Evolutionary conservation across 176 grass and related monocot genomes (phyloP), one percentile per base, ranked within the genome.

Genomic region (Aegilops tauschii): DNA sequence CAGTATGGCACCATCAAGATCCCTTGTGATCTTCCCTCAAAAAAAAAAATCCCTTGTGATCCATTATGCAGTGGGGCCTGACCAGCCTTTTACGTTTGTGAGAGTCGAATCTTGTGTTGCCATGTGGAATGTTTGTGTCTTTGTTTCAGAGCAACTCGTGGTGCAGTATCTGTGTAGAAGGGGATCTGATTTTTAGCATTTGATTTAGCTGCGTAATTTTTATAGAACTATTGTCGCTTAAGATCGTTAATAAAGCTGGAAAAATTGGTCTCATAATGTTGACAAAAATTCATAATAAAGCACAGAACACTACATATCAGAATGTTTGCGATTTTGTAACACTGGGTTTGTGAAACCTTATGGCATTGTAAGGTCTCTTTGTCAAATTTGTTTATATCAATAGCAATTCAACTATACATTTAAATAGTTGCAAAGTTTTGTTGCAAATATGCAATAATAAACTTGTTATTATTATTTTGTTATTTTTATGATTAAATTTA

Each of bases 1-100:
- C 80, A 86, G 78, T 77, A 64, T 88, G 61, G 81, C 65, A 84
- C 31, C 69, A 70, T 84, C 37, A 75, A 85, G 82, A 52, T 82
- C 73, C 52, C 14, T 71, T 61, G 36, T 30, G 21, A 42, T 81
- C 64, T 44, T 44, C 42, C 42, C 42, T 44, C 40, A 12, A 44
- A 44, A 44, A 44, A 44, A 44, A 9, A 44, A 44, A 52, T 82
- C 66, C 52, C 11, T 71, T 61, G 36, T 30, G 21, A 42, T 81
- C 64, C 40, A 82, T 85, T 81, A 58, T 78, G 72, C 54, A 5
- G 71, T 32, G 58, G 64, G 79, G 45, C 23, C 27, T 81, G 76
- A 31, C 3, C 35, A 16, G 82, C 37, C n/a, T 34, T 75, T 17
- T 21, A 35, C 82, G 63, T 82, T 50, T 27, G 73, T 72, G 69